phyloP scores from a whole-genome alignment of 345 rosid species.

The Lenwebbia sp. region DNA sequence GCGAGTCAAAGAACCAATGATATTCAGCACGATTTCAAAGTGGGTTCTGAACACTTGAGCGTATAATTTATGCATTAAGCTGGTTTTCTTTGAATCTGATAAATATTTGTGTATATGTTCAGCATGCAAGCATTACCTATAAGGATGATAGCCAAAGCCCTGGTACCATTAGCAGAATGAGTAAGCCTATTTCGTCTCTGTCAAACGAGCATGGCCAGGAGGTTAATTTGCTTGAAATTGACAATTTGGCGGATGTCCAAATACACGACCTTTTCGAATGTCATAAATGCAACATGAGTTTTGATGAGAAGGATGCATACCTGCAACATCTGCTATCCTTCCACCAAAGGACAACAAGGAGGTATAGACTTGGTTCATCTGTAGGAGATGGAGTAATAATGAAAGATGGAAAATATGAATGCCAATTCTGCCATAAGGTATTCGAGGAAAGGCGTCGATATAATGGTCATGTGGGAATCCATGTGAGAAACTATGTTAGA shows the following conservation, averaged over 20 bases:
- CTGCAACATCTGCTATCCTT: constrained; percentile 57
- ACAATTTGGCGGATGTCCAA: constrained; percentile 49
- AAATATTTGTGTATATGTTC: not conserved
- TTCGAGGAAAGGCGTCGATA: constrained; percentile 65
- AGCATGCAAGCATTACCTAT: constrained; percentile 12
- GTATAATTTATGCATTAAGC: not conserved
- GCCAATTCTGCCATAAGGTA: constrained; percentile 73
- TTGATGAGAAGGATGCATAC: constrained; percentile 55
- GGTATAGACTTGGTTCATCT: constrained; percentile 54
- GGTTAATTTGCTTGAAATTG: constrained; percentile 20
- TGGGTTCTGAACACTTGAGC: constrained; percentile 28
- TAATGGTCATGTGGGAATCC: constrained; percentile 67
- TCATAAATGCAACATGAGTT: constrained; percentile 54
- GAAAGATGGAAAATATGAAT: constrained; percentile 69
- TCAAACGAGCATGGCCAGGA: constrained; percentile 18
- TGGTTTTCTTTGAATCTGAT: not conserved
- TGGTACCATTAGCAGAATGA: not conserved
- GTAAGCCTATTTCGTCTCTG: not conserved
- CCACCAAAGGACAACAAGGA: constrained; percentile 62
- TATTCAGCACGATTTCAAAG: constrained; percentile 10
- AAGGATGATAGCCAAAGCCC: constrained; percentile 23
- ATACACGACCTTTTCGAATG: constrained; percentile 54
- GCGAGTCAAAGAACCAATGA: constrained; percentile 5
- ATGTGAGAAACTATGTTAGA: constrained; percentile 58
- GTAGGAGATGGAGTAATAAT: constrained; percentile 71